Evolutionary conservation across 148 eudicot species (phyloP).

Genomic region (Bassia scoparia): DNA sequence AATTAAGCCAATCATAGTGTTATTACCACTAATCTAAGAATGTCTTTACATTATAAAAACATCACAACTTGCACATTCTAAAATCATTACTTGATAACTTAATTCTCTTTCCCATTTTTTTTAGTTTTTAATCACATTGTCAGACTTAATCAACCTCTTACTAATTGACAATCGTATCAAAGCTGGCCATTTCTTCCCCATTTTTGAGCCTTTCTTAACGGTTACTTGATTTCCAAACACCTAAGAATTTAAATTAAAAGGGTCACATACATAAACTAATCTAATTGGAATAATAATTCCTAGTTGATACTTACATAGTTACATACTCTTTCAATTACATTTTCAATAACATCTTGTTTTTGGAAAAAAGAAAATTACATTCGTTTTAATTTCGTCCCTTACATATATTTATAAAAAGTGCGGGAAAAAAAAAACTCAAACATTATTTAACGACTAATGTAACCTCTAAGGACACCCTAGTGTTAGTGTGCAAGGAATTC

Average conservation of each 20-base stretch:
- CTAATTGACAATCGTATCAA: conserved; percentile 13
- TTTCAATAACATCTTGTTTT: no score
- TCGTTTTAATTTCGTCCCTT: no score
- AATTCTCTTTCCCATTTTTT: neutral
- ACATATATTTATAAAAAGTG: no score
- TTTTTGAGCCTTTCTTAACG: neutral
- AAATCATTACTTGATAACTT: neutral
- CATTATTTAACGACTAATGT: no score
- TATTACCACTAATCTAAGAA: conserved; percentile 23
- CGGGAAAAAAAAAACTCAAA: no score
- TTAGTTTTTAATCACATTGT: neutral
- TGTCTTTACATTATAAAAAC: conserved; percentile 17
- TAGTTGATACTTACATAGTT: neutral
- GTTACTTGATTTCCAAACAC: conserved; percentile 3
- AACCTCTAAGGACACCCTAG: no score
- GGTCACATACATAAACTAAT: no score
- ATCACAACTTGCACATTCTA: conserved; percentile 24
- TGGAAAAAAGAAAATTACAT: no score
- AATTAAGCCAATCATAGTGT: conserved; percentile 23
- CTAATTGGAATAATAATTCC: neutral
- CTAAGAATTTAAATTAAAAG: neutral
- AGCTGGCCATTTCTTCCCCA: conserved; percentile 37
- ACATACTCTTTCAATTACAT: no score
- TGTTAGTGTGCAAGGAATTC: no score
- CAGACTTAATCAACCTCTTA: conserved; percentile 2